Base-by-base conservation (phyloP, 2,329 filamentous ascomycete genomes). In the Tolypocladium capitatum region DNA sequence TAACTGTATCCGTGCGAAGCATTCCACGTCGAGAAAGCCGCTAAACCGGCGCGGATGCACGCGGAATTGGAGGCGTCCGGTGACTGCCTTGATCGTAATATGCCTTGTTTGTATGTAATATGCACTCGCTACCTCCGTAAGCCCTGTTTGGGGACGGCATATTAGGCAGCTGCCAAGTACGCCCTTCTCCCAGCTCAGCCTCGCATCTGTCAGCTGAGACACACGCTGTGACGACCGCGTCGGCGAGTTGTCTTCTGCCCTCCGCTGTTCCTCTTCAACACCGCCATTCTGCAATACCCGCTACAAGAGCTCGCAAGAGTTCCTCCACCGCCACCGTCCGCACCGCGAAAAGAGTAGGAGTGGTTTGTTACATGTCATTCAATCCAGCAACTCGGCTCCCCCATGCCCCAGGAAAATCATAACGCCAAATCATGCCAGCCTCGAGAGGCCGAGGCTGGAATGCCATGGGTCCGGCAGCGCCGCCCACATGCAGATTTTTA, bases 401-500 rank as follows among this genome's bases (percentile, higher is more conserved):
- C 40, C 21, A 38, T 46, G 45, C 36, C 45, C 30, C 35, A 13
- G 40, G 18, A 27, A 46, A 41, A 18, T 41, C 38, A 47, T 44
- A 52, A 52, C 43, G 48, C 47, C 51, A 45, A 44, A 49, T 43
- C 30, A 43, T 52, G 32, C 18, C 46, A 27, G 35, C 45, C 45
- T 32, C 36, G 28, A n/a, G 46, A 27, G 14, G 16, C 38, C 24
- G 40, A 21, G 41, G 40, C 30, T 24, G 18, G 31, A 18, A 33
- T 47, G 20, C 38, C 31, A 46, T 35, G 35, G 38, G 47, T 45
- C 47, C 43, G 43, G 46, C 46, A 48, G 35, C 47, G 43, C 43
- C 47, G 35, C 36, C 41, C 32, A 43, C 42, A 46, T 48, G 46
- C 31, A 49, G 27, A 33, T 43, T 35, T 28, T 36, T 41, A 48